Percentiles rank a stretch among this genome's conserved stretches.
phyloP scores from a whole-genome alignment of 495 filamentous ascomycete species.

The Immersiella caudata region DNA sequence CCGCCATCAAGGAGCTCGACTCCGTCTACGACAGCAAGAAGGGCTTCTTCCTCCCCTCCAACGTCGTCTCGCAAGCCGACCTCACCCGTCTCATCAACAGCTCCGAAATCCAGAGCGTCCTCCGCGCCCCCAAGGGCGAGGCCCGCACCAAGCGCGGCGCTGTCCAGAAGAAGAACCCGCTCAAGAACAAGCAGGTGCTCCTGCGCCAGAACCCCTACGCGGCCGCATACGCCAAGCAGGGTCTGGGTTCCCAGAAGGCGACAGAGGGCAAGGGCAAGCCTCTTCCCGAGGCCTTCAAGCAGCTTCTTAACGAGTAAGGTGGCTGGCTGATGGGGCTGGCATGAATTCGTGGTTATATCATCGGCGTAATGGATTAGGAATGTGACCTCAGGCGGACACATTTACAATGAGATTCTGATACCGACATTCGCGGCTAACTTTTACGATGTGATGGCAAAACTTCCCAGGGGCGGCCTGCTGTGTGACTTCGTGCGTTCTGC shows the following conservation, averaged over 20 bases:
- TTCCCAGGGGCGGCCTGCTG: too few species aligned
- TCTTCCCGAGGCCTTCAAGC: constrained; percentile 42
- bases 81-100: constrained; percentile 97
- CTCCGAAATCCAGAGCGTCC: constrained; percentile 93
- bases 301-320: constrained; percentile 45
- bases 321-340: constrained; percentile 24
- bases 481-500: too few species aligned
- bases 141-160: constrained; percentile 83
- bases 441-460: constrained; percentile 5
- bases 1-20: constrained; percentile 94
- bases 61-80: constrained; percentile 87
- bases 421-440: constrained; percentile 24
- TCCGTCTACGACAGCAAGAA: constrained; percentile 97
- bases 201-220: constrained; percentile 98
- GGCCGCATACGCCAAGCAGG: constrained; percentile 75
- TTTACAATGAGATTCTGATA: constrained; percentile 42
- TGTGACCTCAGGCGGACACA: constrained; percentile 32
- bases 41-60: constrained; percentile 93
- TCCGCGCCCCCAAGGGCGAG: constrained; percentile 85
- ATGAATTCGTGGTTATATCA: constrained; percentile 36
- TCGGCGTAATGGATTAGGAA: constrained; percentile 46
- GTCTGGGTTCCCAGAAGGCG: constrained; percentile 47
- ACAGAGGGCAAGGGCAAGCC: constrained; percentile 42
- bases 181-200: constrained; percentile 95
- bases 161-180: constrained; percentile 99